Evolutionary conservation across 2,329 filamentous ascomycete species (phyloP), one percentile per base, ranked within the genome.

Genomic region (Fusarium metavorans): DNA sequence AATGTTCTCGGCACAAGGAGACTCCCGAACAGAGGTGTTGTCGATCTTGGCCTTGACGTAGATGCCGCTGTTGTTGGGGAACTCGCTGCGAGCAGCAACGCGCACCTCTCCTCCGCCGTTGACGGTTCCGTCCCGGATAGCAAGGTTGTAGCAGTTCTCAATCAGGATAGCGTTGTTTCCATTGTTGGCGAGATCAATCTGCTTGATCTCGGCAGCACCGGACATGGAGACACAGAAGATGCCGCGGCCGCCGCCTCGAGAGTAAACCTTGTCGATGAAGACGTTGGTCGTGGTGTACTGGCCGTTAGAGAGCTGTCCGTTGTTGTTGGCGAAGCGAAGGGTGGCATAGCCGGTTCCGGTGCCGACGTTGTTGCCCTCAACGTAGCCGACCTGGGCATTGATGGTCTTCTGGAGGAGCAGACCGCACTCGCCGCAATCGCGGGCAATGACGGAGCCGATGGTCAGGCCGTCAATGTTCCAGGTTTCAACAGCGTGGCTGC

Each of bases 91-190:
- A 4, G 88, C 87, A 1, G 87, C 79, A 11, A 90, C 72, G 4
- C 88, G 83, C 14, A 90, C 88, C 79, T 90, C 88, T 5, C 88
- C 88, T 5, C 88, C 88, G 2, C 88, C 88, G 32, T 84, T 85
- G 35, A 90, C 87, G 2, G 82, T 88, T 0, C 88, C 88, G 23
- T 85, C 84, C 2, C 77, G 80, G 78, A 90, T 89, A 1, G 81
- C 79, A 34, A 90, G 72, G 63, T 88, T 87, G 80, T 90, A 90
- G 82, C 88, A 90, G 80, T 90, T 90, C 83, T 90, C 88, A 61
- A 90, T 87, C 16, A 90, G 82, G 39, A 90, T 84, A 1, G 88
- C 85, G 68, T 90, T 90, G 77, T 88, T 88, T 2, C 84, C 88
- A 63, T 89, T 90, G 75, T 82, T 80, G 2, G 86, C 83, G 2